Base-by-base conservation (phyloP, 106 monocot species). In the Iris macrosiphon region DNA sequence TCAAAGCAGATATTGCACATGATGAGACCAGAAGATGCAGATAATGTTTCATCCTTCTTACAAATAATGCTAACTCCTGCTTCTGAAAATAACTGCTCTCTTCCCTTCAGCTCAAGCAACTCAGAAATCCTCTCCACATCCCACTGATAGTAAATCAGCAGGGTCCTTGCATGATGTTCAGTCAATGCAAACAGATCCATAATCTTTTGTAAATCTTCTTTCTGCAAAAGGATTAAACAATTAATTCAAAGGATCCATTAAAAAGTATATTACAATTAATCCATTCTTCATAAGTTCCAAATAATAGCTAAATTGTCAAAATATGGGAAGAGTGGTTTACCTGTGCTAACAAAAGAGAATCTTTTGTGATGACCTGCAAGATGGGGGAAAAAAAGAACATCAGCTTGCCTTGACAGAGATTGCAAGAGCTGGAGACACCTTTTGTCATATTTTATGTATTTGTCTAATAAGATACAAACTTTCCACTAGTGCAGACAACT, bases 1-100 rank as follows among this genome's bases (percentile, higher is more conserved):
- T 78, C 83, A 15, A 78, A 78, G 31, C 83, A 84, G 10, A 84
- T 64, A 45, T 45, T 54, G 30, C 78, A 84, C 8, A 42, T 67
- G 2, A 82, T 47, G 1, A 22, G 15, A 5, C n/a, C 19, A 3
- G 29, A 51, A 0, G 65, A 54, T 7, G 30, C 22, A 2, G 8
- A 4, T n/a, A 40, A 54, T 17, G 30, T 48, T 0, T 11, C 12
- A 23, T 4, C 34, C 12, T 49, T 47, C 26, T 45, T 59, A 46
- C 74, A 47, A 15, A 15, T 22, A 38, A 66, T 18, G 8, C 22
- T 30, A 9, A 80, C 59, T 9, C 80, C 74, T 13, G 70, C 74
- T 40, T 80, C 75, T 6, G 21, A 35, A 32, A 80, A 66, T 32
- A 80, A 24, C 42, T 9, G 21, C 5, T 66, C 80, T 29, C 53